phyloP scores from a whole-genome alignment of 1,139 yeast genomes.

The Sugiyamaella grinbergsii region DNA sequence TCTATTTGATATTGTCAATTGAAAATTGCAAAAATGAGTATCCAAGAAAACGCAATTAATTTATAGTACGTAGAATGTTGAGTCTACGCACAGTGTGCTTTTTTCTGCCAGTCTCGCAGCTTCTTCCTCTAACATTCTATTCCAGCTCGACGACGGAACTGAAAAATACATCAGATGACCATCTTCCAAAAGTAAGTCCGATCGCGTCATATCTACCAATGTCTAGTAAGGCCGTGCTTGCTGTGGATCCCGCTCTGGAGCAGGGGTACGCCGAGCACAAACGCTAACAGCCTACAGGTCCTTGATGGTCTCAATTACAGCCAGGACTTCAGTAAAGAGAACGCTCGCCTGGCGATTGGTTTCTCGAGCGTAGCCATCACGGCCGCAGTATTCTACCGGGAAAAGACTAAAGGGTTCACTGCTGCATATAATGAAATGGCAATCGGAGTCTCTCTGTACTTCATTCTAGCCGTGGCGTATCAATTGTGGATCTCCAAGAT shows the following conservation, averaged over 20 bases:
- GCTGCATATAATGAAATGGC: slow-evolving; percentile 47
- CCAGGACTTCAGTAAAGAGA: slow-evolving; percentile 60
- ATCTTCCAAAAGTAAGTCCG: slow-evolving; percentile 35
- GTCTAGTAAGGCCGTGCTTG: too few relatives aligned
- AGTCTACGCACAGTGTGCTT: neutral
- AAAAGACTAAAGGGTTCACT: slow-evolving; percentile 58
- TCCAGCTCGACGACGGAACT: slow-evolving; percentile 38
- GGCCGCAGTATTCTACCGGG: slow-evolving; percentile 64
- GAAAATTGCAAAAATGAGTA: too few relatives aligned
- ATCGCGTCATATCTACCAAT: too few relatives aligned
- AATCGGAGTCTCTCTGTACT: slow-evolving; percentile 54
- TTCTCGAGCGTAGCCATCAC: slow-evolving; percentile 66
- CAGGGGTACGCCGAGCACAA: too few relatives aligned
- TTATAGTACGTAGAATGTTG: slow-evolving; percentile 31
- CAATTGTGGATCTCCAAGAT: slow-evolving; percentile 53
- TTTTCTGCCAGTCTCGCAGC: neutral
- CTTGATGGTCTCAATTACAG: slow-evolving; percentile 61
- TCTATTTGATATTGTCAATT: too few relatives aligned
- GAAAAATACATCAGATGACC: slow-evolving; percentile 42
- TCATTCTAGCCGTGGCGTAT: slow-evolving; percentile 52
- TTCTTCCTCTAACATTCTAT: neutral
- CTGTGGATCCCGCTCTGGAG: too few relatives aligned
- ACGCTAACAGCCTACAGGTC: slow-evolving; percentile 38
- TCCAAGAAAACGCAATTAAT: slow-evolving; percentile 33
- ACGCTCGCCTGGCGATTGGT: slow-evolving; percentile 69